A percentile compares a stretch with the other conserved stretches of the same genome.
phyloP scores from a whole-genome alignment of 768 basidiomycete genomes.

The Vishniacozyma victoriae region DNA sequence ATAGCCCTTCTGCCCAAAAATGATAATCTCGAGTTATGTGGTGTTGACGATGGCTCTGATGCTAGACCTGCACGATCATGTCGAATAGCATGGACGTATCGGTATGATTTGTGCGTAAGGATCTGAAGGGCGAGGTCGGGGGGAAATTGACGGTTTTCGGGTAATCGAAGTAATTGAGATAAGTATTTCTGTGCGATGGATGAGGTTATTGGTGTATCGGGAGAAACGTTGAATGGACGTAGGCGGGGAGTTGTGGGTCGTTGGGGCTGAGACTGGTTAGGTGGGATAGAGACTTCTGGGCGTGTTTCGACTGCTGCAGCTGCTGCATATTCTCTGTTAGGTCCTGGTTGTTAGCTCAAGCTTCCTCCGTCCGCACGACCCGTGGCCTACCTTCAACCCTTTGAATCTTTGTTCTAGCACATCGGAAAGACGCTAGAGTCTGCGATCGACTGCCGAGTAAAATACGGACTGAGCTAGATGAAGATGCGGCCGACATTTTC shows the following conservation, averaged over 20 bases:
- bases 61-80: background rate
- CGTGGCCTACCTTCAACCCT: too few relatives aligned
- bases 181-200: slow-evolving; percentile 24
- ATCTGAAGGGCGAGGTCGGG: slow-evolving; percentile 40
- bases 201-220: background rate
- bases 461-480: too few relatives aligned
- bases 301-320: too few relatives aligned
- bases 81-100: slow-evolving; percentile 35
- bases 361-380: too few relatives aligned
- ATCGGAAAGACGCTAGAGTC: too few relatives aligned
- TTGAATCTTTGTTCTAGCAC: too few relatives aligned
- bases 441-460: too few relatives aligned
- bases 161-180: slow-evolving; percentile 32
- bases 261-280: too few relatives aligned
- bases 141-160: slow-evolving; percentile 31
- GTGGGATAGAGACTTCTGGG: too few relatives aligned
- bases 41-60: slow-evolving; percentile 6
- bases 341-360: too few relatives aligned
- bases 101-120: slow-evolving; percentile 45
- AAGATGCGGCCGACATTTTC: too few relatives aligned
- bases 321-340: too few relatives aligned
- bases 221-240: background rate
- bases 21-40: slow-evolving; percentile 36
- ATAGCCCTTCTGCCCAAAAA: slow-evolving; percentile 43
- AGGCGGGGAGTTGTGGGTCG: background rate